Evolutionary conservation across 2,329 filamentous ascomycete genomes (phyloP).

Genomic region (Neurospora sp.): DNA sequence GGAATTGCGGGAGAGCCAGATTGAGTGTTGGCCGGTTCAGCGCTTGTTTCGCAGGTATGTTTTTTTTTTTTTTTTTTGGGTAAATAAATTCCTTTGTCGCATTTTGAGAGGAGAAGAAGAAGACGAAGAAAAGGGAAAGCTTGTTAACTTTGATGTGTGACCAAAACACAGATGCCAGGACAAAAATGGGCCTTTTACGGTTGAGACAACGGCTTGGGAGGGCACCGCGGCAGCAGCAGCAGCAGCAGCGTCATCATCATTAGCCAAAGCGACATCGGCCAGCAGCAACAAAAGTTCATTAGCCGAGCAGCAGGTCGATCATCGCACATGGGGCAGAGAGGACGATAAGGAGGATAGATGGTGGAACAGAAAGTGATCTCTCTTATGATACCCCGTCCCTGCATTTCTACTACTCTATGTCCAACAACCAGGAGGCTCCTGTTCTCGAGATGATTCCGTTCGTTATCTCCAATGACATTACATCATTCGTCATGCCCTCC

Average conservation of each 20-base stretch:
- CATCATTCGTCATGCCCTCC: background rate
- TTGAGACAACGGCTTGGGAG: conserved; percentile 58
- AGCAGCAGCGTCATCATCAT: background rate
- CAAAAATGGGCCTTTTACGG: conserved; percentile 44
- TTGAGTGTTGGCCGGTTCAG: conserved; percentile 47
- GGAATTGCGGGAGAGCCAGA: conserved; percentile 32
- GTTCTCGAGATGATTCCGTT: background rate
- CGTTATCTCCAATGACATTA: background rate
- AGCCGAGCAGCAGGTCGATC: conserved; percentile 13
- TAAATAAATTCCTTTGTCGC: background rate
- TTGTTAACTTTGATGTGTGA: conserved; percentile 4
- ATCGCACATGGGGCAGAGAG: conserved; percentile 26
- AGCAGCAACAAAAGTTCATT: conserved; percentile 1
- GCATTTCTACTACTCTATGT: background rate
- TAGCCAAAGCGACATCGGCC: background rate
- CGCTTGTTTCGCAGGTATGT: conserved; percentile 51
- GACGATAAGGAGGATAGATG: conserved; percentile 19
- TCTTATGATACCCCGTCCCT: background rate
- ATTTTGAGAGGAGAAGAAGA: background rate
- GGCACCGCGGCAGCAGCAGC: conserved; percentile 19
- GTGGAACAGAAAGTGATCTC: background rate
- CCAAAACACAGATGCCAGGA: conserved; percentile 42
- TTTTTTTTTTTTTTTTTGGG: background rate
- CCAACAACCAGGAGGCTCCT: background rate
- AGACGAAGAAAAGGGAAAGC: background rate